Evolutionary conservation across 495 filamentous ascomycete species (phyloP).

Genomic region (Hypoxylon intermedium): DNA sequence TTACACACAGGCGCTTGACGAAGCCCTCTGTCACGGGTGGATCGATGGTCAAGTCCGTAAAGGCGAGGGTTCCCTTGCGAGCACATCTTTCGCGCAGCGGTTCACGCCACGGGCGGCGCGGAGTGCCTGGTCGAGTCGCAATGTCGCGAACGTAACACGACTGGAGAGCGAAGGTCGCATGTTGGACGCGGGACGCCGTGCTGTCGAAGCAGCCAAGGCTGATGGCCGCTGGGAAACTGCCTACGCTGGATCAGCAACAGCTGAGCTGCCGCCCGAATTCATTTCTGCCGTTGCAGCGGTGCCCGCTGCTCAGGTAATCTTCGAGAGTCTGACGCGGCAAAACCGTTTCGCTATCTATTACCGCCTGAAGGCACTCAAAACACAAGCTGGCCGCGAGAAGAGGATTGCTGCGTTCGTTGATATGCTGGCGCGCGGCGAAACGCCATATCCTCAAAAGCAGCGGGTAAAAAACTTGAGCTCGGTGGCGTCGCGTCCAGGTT

Average conservation of each 20-base stretch:
- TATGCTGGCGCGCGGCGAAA: constrained; percentile 32
- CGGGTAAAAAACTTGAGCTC: background rate
- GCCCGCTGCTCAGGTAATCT: constrained; percentile 27
- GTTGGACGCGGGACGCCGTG: constrained; percentile 53
- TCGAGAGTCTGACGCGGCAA: constrained; percentile 16
- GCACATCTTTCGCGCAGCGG: constrained; percentile 53
- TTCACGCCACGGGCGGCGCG: constrained; percentile 63
- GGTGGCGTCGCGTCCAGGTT: background rate
- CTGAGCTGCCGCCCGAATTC: constrained; percentile 32
- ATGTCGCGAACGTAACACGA: constrained; percentile 52
- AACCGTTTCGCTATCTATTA: constrained; percentile 38
- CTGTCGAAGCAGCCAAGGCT: constrained; percentile 59
- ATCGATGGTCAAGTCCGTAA: constrained; percentile 63
- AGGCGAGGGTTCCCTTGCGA: constrained; percentile 46
- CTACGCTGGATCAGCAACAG: constrained; percentile 50
- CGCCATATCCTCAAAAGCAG: constrained; percentile 24
- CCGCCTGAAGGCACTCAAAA: constrained; percentile 35
- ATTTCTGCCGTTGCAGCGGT: constrained; percentile 24
- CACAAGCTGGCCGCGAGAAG: constrained; percentile 31
- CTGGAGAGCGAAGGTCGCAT: constrained; percentile 56
- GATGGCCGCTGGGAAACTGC: constrained; percentile 64
- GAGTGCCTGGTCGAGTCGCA: constrained; percentile 61
- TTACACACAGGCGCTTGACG: constrained; percentile 61
- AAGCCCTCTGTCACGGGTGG: constrained; percentile 65
- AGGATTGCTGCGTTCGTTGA: constrained; percentile 37